phyloP scores from a whole-genome alignment of 371 early-diverging fungal species.

The Saksenaea vasiformis region DNA sequence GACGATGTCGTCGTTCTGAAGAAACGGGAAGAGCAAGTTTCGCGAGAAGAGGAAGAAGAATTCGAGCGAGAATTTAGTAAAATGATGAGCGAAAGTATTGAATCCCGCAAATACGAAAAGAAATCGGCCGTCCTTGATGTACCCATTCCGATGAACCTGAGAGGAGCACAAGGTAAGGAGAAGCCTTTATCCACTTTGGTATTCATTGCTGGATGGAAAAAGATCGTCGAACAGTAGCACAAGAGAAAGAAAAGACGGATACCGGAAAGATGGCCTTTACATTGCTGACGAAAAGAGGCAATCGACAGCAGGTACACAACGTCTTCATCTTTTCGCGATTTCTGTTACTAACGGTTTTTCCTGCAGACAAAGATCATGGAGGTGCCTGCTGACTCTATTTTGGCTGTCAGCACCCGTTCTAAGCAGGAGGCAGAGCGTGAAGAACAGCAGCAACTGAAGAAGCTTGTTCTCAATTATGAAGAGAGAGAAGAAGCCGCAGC shows the following conservation, averaged over 20 bases:
- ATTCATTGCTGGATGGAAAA: background rate
- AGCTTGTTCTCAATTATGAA: conserved; percentile 89
- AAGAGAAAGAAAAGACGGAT: conserved; percentile 23
- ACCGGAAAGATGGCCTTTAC: conserved; percentile 80
- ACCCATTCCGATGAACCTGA: conserved; percentile 74
- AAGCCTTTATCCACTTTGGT: background rate
- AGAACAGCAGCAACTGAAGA: conserved; percentile 88
- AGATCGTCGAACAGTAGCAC: conserved; percentile 46
- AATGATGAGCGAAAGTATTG: conserved; percentile 84
- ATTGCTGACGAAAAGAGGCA: conserved; percentile 88
- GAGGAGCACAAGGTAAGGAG: conserved; percentile 48
- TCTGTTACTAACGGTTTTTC: background rate
- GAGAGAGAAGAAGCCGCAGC: conserved; percentile 76
- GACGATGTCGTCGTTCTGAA: conserved; percentile 60
- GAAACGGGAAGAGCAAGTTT: conserved; percentile 39
- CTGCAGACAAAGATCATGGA: conserved; percentile 68
- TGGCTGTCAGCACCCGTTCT: conserved; percentile 80
- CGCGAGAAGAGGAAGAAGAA: conserved; percentile 60
- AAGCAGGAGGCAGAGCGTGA: conserved; percentile 88
- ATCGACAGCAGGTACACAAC: conserved; percentile 77
- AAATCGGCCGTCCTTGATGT: conserved; percentile 78
- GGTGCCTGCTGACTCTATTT: conserved; percentile 82
- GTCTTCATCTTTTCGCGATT: background rate
- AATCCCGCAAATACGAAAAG: conserved; percentile 77
- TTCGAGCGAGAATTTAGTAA: conserved; percentile 79